Evolutionary conservation across 176 grass and related monocot species (phyloP).

Genomic region (Paspalum notatum): DNA sequence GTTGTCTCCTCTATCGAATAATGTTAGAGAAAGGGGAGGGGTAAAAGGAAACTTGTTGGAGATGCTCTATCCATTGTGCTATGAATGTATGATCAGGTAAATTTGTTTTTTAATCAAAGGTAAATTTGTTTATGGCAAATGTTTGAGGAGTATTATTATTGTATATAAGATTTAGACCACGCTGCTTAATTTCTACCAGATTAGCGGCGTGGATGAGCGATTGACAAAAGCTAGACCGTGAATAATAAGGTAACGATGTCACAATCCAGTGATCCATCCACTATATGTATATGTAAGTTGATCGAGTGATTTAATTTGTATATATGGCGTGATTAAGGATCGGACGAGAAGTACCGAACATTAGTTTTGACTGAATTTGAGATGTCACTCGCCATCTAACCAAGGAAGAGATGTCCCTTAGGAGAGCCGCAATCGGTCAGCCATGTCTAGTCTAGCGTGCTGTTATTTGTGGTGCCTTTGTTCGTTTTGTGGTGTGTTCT

Average conservation of each 20-base stretch:
- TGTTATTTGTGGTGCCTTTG: too few relatives aligned
- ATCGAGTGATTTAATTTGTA: background rate
- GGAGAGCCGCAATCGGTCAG: too few relatives aligned
- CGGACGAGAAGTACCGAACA: constrained; percentile 13
- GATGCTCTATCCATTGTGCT: too few relatives aligned
- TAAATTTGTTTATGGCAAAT: constrained; percentile 14
- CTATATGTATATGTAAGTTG: too few relatives aligned
- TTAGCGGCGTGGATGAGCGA: background rate
- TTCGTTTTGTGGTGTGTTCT: too few relatives aligned
- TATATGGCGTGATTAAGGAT: background rate
- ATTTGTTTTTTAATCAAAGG: constrained; percentile 16
- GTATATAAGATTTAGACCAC: background rate
- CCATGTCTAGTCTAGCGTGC: too few relatives aligned
- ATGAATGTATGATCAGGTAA: background rate
- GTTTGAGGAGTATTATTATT: background rate
- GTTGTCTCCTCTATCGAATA: too few relatives aligned
- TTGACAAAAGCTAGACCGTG: background rate
- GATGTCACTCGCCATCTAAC: constrained; percentile 13
- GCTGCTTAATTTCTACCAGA: background rate
- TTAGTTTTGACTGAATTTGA: constrained; percentile 5
- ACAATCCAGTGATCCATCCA: background rate
- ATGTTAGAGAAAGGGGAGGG: too few relatives aligned
- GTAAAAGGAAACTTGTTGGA: too few relatives aligned
- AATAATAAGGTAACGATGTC: background rate
- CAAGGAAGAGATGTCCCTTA: too few relatives aligned